Percentiles rank a stretch among this genome's conserved stretches.
These are phyloP conservation scores for Volvox carteri DNA, from an alignment of 163 green algal genomes.

Conservation along the genomic window DNA sequence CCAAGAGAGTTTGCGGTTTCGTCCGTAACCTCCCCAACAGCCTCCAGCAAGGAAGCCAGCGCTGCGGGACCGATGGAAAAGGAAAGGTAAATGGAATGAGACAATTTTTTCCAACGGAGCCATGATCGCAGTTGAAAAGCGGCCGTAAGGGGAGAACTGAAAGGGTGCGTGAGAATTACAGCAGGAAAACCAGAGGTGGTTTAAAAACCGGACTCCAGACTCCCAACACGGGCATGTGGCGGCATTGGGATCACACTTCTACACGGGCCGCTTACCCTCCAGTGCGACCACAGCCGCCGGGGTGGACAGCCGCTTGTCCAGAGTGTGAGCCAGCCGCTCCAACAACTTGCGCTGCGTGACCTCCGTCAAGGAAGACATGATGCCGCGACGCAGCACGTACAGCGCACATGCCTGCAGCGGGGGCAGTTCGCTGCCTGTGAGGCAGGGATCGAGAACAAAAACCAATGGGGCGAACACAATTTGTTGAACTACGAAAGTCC, in stretches of 20 bases:
- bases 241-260: too few relatives aligned
- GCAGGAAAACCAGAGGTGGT: too few relatives aligned
- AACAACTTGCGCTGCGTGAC: constrained; percentile 82
- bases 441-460: neutral
- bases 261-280: constrained; percentile 68
- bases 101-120: too few relatives aligned
- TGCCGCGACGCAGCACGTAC: constrained; percentile 84
- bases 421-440: constrained; percentile 79
- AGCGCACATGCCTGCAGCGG: constrained; percentile 84
- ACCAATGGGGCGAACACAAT: too few relatives aligned
- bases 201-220: too few relatives aligned
- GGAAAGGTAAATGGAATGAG: too few relatives aligned
- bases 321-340: constrained; percentile 64
- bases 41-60: constrained; percentile 80
- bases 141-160: too few relatives aligned
- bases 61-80: too few relatives aligned
- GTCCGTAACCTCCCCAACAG: constrained; percentile 81
- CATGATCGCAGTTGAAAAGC: too few relatives aligned
- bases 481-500: too few relatives aligned
- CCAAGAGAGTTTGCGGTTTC: constrained; percentile 56
- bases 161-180: too few relatives aligned
- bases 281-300: constrained; percentile 73
- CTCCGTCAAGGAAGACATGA: constrained; percentile 87
- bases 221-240: too few relatives aligned
- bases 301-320: constrained; percentile 54